Base-by-base conservation (phyloP, 192 early-diverging fungal species). In the Coemansia sp. region DNA sequence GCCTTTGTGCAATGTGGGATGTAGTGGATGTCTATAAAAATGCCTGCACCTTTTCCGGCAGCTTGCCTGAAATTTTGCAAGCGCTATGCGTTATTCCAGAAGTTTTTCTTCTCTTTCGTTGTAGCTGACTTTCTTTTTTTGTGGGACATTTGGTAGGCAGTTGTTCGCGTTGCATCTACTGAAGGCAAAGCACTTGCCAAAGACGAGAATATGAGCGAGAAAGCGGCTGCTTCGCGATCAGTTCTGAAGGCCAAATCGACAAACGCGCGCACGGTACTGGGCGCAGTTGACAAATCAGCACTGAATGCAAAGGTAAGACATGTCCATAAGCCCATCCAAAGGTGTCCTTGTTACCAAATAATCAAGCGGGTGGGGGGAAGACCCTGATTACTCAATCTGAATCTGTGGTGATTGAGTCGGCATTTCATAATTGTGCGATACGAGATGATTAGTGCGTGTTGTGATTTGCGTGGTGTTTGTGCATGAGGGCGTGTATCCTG, bases 301-400 rank as follows among this genome's bases (percentile, higher is more conserved):
- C 39, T 62, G 28, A 62, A 62, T 36, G 30, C 60, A 32, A 48
- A 53, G 60, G 60, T 62, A 62, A 10, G 50, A 40, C 14, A n/a
- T 11, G 17, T 36, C 3, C 4, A 14, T 43, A 1, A 17, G 6
- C 39, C 39, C n/a, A 40, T 26, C 23, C 23, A 4, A 26, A 26
- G 2, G 23, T 3, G 23, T 26, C 23, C 23, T 26, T 26, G 23
- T 26, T 26, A 26, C 23, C 23, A 26, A 26, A 26, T 26, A 26
- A 26, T 26, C 23, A 26, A 26, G 23, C 23, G 23, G 23, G 4
- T 26, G 23, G 23, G 23, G 23, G 23, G 23, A 26, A 4, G 23
- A 26, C 23, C 23, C 23, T 26, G 23, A 26, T 26, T 26, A 26
- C 23, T 26, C 23, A 26, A 26, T 26, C 23, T 26, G 23, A 26